phyloP scores from a whole-genome alignment of 305 asterid genomes.

The Fraxinus greggii region DNA sequence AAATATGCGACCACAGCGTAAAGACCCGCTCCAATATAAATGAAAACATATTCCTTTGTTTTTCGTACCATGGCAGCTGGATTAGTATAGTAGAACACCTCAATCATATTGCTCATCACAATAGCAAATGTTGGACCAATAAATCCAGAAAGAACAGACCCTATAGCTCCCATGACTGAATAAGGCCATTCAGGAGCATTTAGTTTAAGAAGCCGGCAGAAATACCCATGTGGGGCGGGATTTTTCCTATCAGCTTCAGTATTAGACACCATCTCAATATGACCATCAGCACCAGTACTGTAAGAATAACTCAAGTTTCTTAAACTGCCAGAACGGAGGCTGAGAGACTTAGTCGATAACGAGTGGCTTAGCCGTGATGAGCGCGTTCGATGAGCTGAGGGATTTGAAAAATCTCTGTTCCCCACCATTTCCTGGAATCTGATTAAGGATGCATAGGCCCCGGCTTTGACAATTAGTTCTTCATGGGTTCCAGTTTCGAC shows the following conservation, averaged over 20 bases:
- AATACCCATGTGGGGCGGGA: slow-evolving; percentile 82
- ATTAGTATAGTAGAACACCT: slow-evolving; percentile 83
- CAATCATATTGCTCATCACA: slow-evolving; percentile 97
- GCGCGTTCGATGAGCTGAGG: slow-evolving; percentile 80
- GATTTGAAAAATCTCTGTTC: slow-evolving; percentile 74
- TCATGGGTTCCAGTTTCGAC: slow-evolving; percentile 95
- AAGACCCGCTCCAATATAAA: slow-evolving; percentile 86
- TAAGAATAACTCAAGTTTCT: slow-evolving; percentile 87
- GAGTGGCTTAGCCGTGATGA: slow-evolving; percentile 87
- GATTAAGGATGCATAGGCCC: slow-evolving; percentile 82
- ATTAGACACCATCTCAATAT: slow-evolving; percentile 89
- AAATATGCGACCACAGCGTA: slow-evolving; percentile 91
- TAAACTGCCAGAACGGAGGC: slow-evolving; percentile 94
- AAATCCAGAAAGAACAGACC: slow-evolving; percentile 41
- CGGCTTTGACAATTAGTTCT: slow-evolving; percentile 78
- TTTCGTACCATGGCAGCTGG: slow-evolving; percentile 80
- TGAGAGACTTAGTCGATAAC: slow-evolving; percentile 83
- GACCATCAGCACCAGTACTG: slow-evolving; percentile 97
- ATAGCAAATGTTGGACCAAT: slow-evolving; percentile 95
- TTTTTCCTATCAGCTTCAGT: slow-evolving; percentile 87
- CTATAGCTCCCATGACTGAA: slow-evolving; percentile 89
- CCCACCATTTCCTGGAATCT: slow-evolving; percentile 93
- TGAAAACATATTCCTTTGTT: slow-evolving; percentile 86
- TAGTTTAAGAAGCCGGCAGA: slow-evolving; percentile 75
- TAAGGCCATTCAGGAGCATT: slow-evolving; percentile 99